Evolutionary conservation across 1,139 yeast genomes (phyloP), one percentile per base, ranked within the genome.

Genomic region (Debaryomyces fabryi): DNA sequence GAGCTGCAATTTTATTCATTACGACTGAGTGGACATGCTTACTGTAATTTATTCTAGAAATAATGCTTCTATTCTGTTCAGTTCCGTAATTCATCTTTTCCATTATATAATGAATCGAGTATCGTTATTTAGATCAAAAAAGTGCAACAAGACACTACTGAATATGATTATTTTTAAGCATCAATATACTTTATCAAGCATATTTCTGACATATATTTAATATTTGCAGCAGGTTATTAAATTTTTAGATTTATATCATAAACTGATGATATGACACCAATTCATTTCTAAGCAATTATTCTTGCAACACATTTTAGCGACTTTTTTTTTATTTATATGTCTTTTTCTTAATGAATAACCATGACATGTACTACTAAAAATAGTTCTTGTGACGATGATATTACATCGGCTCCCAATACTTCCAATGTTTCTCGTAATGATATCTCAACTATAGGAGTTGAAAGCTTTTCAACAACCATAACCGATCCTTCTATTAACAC

Each of bases 221-320:
- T 25, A 25, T 25, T 25, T 27, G 30, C n/a, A 27, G 1, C 6
- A 12, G 13, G 12, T 27, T 27, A n/a, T 10, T 10, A 8, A 24
- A 6, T 1, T 12, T 27, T 27, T 27, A 4, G n/a, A n/a, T 27
- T 27, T 5, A 18, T 32, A 18, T 32, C 12, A 18, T 32, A 8
- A 32, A 32, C 3, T 32, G 20, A 8, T 32, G 35, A 32, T 15
- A 3, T 16, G 6, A 15, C 21, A 32, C 20, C 20, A 16, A 15
- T 25, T 25, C 12, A 25, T 37, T 12, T n/a, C 6, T 15, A 4
- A 32, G 6, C 15, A 29, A 25, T 20, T 18, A 29, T 25, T 27
- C 34, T 39, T 39, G 42, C 42, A 39, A 39, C 42, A 12, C 30
- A 12, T 27, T 39, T 39, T 38, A 15, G 34, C 34, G 15, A 33